Evolutionary conservation across 176 grass and related monocot species (phyloP), one percentile per base, ranked within the genome.

Genomic region (Aechmea fasciata): DNA sequence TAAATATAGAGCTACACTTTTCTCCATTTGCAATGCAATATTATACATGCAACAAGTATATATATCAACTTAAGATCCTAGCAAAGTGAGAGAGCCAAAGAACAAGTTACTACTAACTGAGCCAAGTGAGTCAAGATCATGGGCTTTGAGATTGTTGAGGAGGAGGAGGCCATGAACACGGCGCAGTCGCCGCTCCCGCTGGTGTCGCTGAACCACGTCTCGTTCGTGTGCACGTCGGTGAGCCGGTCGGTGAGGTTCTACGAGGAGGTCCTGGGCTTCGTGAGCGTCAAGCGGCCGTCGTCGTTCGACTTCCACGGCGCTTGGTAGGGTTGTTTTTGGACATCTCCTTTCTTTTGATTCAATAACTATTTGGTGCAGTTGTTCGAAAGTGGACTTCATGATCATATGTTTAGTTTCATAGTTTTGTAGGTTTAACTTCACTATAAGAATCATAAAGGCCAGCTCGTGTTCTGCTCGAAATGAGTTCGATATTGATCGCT

Each of bases 281-380:
- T 49, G 1, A 67, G 65, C 1, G 65, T 67, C 25, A 67, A 67
- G 26, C 13, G 65, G 33, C 65, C 65, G 9, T 67, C 65, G 33
- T 67, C 65, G 29, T 67, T 67, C 65, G 48, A 67, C 65, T 67
- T 67, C 65, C 65, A 67, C 11, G 65, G 65, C 17, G 65, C 65
- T n/a, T 67, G 55, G 55, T 61, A 14, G 15, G 55, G 11, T 13
- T 55, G 22, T 23, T 23, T 61, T 61, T 61, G 55, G n/a, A 61
- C 22, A 2, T 22, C 15, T 61, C 7, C n/a, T 57, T 57, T 57
- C 1, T 57, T 1, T 57, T 57, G 7, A 17, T 17, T 15, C 7
- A 13, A 17, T 8, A 6, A 57, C 17, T 15, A 14, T 0, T 57
- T 57, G 33, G 7, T 41, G 33, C 33, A 7, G 0, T 6, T 6